These are phyloP conservation scores for Colletotrichum tofieldiae DNA, from an alignment of 2,329 filamentous ascomycete genomes.

Conservation along the genomic window DNA sequence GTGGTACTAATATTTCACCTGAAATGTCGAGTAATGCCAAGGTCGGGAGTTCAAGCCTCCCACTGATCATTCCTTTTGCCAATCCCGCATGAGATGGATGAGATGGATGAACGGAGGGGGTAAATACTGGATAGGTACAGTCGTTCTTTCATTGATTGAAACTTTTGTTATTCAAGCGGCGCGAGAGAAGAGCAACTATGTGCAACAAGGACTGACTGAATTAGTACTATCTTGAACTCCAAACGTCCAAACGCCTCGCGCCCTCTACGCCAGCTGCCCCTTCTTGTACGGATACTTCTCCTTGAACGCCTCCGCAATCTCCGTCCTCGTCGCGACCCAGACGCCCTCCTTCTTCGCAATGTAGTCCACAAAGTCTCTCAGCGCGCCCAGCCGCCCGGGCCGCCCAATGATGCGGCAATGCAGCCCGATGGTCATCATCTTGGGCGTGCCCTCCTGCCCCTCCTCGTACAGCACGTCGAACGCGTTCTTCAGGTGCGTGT, in stretches of 20 bases:
- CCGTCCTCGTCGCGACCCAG: conserved; percentile 68
- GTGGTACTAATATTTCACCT: conserved; percentile 36
- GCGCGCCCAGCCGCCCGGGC: conserved; percentile 65
- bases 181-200: too few species aligned
- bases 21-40: conserved; percentile 34
- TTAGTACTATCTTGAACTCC: not conserved
- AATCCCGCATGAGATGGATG: too few species aligned
- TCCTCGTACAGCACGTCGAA: conserved; percentile 70
- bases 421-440: conserved; percentile 72
- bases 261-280: conserved; percentile 50
- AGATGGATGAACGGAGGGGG: too few species aligned
- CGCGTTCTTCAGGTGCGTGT: conserved; percentile 63
- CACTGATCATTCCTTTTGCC: conserved; percentile 34
- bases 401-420: conserved; percentile 69
- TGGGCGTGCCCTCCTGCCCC: conserved; percentile 62
- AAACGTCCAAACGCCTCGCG: not conserved
- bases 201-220: not conserved
- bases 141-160: too few species aligned
- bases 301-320: conserved; percentile 67
- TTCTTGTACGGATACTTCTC: conserved; percentile 64
- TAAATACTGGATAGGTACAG: too few species aligned
- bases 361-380: conserved; percentile 69
- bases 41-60: conserved; percentile 42
- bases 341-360: conserved; percentile 66
- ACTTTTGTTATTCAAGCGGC: too few species aligned